Percentiles rank a stretch among this genome's conserved stretches.
Evolutionary conservation across 2,329 filamentous ascomycete species (phyloP).

Genomic region (Lachnellula subtilissima): DNA sequence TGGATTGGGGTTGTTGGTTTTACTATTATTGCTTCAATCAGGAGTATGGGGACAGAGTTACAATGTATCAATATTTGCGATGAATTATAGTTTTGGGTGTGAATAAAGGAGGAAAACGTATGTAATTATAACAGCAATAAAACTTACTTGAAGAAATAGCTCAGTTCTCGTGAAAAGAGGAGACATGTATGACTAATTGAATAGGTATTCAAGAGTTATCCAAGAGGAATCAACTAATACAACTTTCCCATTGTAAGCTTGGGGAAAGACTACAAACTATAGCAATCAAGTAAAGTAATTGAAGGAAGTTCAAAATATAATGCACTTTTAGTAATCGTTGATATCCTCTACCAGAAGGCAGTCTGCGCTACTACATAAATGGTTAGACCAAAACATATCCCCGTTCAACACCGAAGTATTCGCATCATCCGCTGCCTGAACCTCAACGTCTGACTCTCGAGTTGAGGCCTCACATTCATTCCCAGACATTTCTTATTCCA

Average conservation of each 20-base stretch:
- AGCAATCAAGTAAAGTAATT: too few relatives aligned
- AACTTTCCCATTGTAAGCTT: too few relatives aligned
- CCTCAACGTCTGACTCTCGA: background rate
- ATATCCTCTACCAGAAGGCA: too few relatives aligned
- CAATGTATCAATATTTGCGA: slow-evolving; percentile 13
- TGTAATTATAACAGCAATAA: slow-evolving; percentile 14
- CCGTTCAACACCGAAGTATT: background rate
- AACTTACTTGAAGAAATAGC: background rate
- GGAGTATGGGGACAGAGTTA: slow-evolving; percentile 3
- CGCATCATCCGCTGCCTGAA: background rate
- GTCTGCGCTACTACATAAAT: too few relatives aligned
- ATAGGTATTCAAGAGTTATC: too few relatives aligned
- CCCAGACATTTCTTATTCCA: slow-evolving; percentile 4
- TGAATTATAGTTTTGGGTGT: slow-evolving; percentile 6
- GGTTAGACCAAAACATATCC: background rate
- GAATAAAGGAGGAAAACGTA: background rate
- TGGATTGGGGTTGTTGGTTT: slow-evolving; percentile 6
- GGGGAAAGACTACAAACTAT: too few relatives aligned
- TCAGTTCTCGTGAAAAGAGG: too few relatives aligned
- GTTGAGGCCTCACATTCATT: slow-evolving; percentile 4
- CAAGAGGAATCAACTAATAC: too few relatives aligned
- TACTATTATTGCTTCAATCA: background rate
- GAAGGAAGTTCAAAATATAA: too few relatives aligned
- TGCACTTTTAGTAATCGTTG: too few relatives aligned
- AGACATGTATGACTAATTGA: too few relatives aligned